Evolutionary conservation across 2,329 filamentous ascomycete species (phyloP), one percentile per base, ranked within the genome.

Genomic region (Ascocoryne sarcoides): DNA sequence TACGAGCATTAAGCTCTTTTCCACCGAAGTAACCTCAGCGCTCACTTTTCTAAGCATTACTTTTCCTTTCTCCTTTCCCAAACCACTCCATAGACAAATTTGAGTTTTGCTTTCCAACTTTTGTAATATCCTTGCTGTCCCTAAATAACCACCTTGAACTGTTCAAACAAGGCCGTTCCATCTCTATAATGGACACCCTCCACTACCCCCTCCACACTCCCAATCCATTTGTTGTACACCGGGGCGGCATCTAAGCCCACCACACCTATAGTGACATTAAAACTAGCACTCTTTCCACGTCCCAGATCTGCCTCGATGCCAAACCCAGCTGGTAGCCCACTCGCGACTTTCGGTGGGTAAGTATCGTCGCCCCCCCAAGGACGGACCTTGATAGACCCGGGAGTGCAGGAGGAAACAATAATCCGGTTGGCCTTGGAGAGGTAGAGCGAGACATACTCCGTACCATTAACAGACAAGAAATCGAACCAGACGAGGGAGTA

Each of bases 401-500:
- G n/a, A 33, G 5, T 16, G 17, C 63, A 65, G 8, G 49, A 46
- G 0, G 57, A 49, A 3, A 50, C 31, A 0, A 63, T 32, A 8
- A 59, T 43, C 14, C 51, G 28, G 2, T 56, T 55, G 40, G 62
- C 44, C 18, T 49, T 48, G 2, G 60, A 51, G 3, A 62, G 52
- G 37, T 62, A 65, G 14, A 36, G 35, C 17, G 40, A 46, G 16
- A 46, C 52, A 15, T 56, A 51, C 19, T 59, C 56, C 10, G 43
- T 50, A 5, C 51, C 56, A 4, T 50, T 40, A n/a, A 41, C 29
- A 10, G 50, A 44, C 14, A 63, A 39, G 2, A 57, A 53, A 40
- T 63, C 59, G 44, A 67, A 65, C 66, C 65, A 70, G 16, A 70
- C 62, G 17, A 69, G 45, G 2, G 63, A 62, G 56, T 67, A 68